Evolutionary conservation across 2,329 filamentous ascomycete genomes (phyloP).

Genomic region (Aureobasidium sp.): DNA sequence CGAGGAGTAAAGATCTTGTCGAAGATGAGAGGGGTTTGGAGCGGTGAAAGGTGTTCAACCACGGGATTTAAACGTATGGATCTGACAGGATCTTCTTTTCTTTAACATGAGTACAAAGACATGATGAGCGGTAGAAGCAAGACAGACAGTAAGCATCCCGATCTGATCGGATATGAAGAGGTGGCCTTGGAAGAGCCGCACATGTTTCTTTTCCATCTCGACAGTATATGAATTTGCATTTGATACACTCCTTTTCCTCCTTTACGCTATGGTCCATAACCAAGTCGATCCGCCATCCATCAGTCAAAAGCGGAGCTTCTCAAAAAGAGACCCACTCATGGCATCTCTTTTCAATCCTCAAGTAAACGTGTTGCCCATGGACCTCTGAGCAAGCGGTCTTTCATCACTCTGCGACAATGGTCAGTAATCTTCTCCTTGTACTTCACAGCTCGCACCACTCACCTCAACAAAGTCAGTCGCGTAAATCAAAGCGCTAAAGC

Average conservation of each 20-base stretch:
- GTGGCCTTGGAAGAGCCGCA: too few species aligned
- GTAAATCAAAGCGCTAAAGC: constrained; percentile 74
- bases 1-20: constrained; percentile 8
- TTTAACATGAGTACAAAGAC: constrained; percentile 3
- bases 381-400: neutral
- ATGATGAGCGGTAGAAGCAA: neutral
- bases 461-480: constrained; percentile 84
- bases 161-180: too few species aligned
- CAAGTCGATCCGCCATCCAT: neutral
- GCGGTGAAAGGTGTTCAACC: neutral
- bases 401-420: neutral
- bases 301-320: neutral
- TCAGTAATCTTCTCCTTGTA: neutral
- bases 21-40: neutral
- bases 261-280: constrained; percentile 5
- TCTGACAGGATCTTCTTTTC: neutral
- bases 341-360: neutral
- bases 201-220: neutral
- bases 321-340: neutral
- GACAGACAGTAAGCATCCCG: too few species aligned
- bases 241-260: neutral
- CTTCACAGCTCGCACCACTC: constrained; percentile 31
- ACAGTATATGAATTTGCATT: neutral
- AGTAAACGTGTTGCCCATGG: constrained; percentile 12
- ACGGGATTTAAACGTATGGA: neutral